These are phyloP conservation scores for Coemansia sp. DNA, from an alignment of 192 early-diverging fungal genomes.

Conservation along the genomic window DNA sequence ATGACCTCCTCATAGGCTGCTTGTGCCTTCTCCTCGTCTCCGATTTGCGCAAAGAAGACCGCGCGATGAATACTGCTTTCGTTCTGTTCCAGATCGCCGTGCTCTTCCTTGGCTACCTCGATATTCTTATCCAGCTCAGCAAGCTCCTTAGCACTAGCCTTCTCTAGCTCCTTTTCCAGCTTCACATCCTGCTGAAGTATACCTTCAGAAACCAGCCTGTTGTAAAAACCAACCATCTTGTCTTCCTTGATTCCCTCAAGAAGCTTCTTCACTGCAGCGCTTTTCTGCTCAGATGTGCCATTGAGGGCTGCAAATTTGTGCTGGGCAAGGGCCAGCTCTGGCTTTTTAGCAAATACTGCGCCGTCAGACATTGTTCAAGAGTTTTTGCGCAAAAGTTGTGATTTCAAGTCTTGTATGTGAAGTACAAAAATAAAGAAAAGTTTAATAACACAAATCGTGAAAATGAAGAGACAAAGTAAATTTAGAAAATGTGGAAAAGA, in stretches of 20 bases:
- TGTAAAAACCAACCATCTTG: conserved; percentile 61
- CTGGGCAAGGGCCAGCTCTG: conserved; percentile 85
- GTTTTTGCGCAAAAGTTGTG: background rate
- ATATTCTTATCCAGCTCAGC: conserved; percentile 79
- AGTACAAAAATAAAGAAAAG: background rate
- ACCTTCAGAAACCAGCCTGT: conserved; percentile 26
- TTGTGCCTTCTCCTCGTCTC: conserved; percentile 92
- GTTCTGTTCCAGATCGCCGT: conserved; percentile 80
- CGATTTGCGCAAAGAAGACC: conserved; percentile 88
- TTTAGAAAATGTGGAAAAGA: background rate
- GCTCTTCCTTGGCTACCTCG: conserved; percentile 87
- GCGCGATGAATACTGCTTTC: conserved; percentile 81
- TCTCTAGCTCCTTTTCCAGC: conserved; percentile 36
- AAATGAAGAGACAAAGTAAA: background rate
- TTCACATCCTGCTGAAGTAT: conserved; percentile 34
- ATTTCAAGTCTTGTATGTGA: background rate
- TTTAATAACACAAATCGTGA: background rate
- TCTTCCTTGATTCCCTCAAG: conserved; percentile 76
- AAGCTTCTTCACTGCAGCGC: conserved; percentile 68
- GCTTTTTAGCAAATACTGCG: conserved; percentile 74
- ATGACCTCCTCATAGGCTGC: conserved; percentile 77
- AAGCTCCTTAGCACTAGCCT: conserved; percentile 76
- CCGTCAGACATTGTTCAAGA: conserved; percentile 58
- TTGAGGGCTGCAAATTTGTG: conserved; percentile 75
- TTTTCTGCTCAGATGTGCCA: conserved; percentile 68